These are phyloP conservation scores for Cucurbita maxima DNA, from an alignment of 306 rosid genomes.

Conservation along the genomic window DNA sequence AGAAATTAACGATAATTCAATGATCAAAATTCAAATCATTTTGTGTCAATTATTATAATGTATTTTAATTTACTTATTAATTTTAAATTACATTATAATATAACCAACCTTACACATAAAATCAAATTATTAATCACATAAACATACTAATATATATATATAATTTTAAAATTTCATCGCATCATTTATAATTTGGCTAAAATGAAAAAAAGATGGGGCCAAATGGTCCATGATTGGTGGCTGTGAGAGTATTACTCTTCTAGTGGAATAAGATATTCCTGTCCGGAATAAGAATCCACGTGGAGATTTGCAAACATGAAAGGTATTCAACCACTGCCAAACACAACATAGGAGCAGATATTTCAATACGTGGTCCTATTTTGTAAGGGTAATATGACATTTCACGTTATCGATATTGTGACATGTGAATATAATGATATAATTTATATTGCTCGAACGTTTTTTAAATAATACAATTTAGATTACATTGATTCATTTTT, in stretches of 20 bases:
- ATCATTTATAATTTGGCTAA: background rate
- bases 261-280: slow-evolving; percentile 2
- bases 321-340: background rate
- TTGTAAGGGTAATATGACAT: background rate
- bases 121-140: too few relatives aligned
- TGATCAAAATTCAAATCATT: too few relatives aligned
- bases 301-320: background rate
- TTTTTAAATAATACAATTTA: background rate
- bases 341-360: background rate
- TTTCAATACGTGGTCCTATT: background rate
- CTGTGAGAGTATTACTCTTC: background rate
- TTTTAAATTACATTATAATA: too few relatives aligned
- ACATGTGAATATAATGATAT: background rate
- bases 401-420: background rate
- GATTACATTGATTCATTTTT: background rate
- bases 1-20: too few relatives aligned
- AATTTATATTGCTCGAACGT: background rate
- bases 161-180: too few relatives aligned
- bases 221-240: background rate
- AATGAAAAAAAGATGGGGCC: too few relatives aligned
- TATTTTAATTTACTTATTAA: too few relatives aligned
- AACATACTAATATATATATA: too few relatives aligned
- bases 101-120: too few relatives aligned
- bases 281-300: background rate
- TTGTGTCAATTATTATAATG: too few relatives aligned